A percentile compares a stretch with the other conserved stretches of the same genome.
phyloP scores from a whole-genome alignment of 202 grass and related monocot species.

The Elaeis oleifera region DNA sequence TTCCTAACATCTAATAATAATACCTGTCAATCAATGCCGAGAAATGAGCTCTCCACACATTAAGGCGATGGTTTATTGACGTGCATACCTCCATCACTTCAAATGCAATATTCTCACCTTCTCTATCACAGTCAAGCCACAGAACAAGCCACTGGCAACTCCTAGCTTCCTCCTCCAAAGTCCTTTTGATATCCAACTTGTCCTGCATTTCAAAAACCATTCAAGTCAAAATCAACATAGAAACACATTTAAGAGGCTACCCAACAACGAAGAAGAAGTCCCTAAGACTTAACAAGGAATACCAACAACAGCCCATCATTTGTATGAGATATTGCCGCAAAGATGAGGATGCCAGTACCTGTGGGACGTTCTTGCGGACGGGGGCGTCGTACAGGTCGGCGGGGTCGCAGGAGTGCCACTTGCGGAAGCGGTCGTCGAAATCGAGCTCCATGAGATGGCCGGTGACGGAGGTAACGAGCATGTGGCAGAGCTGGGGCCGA shows the following conservation, averaged over 20 bases:
- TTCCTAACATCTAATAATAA: conserved; percentile 12
- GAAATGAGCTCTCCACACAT: conserved; percentile 92
- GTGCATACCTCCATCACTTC: conserved; percentile 86
- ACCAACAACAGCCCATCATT: conserved; percentile 1
- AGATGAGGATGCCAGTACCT: conserved; percentile 29
- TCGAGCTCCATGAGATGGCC: conserved; percentile 98
- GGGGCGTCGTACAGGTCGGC: conserved; percentile 67
- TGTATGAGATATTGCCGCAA: background rate
- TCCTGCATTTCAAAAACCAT: conserved; percentile 46
- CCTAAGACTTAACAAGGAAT: background rate
- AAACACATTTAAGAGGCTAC: too few relatives aligned
- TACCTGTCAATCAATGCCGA: conserved; percentile 94
- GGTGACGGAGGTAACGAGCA: conserved; percentile 90
- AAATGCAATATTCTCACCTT: conserved; percentile 94
- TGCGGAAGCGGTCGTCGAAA: conserved; percentile 79
- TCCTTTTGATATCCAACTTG: conserved; percentile 75
- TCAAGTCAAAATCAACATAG: conserved; percentile 14
- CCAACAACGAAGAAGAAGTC: background rate
- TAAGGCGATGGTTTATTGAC: conserved; percentile 46
- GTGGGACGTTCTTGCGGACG: conserved; percentile 74
- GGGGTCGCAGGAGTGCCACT: conserved; percentile 86
- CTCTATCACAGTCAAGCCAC: conserved; percentile 99
- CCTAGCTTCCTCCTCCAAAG: conserved; percentile 88
- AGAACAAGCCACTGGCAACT: conserved; percentile 82
- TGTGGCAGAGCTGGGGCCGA: conserved; percentile 51